Evolutionary conservation across 148 eudicot species (phyloP), one percentile per base, ranked within the genome.

Genomic region (Cornus kousa): DNA sequence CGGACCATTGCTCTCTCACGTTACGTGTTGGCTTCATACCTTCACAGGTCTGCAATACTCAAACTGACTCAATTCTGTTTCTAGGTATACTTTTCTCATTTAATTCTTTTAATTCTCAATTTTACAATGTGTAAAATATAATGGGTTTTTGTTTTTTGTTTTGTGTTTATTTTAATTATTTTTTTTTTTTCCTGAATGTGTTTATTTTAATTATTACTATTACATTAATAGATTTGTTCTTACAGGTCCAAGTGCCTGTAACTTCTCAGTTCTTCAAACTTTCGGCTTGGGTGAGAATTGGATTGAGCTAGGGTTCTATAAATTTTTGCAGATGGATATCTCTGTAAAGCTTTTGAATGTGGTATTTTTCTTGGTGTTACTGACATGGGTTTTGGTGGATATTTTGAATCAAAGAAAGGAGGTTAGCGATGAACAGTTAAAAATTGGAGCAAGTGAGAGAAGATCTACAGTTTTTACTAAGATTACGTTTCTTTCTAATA

Each of bases 361-460:
- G 76, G 95, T 67, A 12, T 91, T 93, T 69, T 87, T 84, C 73
- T 40, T 86, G 67, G 7, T 82, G 75, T 86, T 94, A 37, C 75
- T 94, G 71, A 65, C 84, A 66, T 90, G 97, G 94, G 86, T 84
- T 85, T 83, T 91, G 71, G 53, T 81, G 33, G 88, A 94, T 43
- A 68, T 83, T 60, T 83, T 84, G 24, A 87, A 76, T 67, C 57
- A 65, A 43, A 84, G 85, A 22, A 73, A 83, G 74, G 75, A 76
- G 28, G 76, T 50, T 43, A 76, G 67, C 70, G 77, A 65, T 55
- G 20, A 72, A 68, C 66, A 68, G 78, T 55, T 72, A 9, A 14
- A 64, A 72, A 48, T 31, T 67, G 69, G 55, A 64, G 70, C 19
- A 65, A 46, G 40, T 66, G 50, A 73, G 31, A 67, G 28, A 70